These are phyloP conservation scores for Vicia faba DNA, from an alignment of 306 rosid species.

Conservation along the genomic window DNA sequence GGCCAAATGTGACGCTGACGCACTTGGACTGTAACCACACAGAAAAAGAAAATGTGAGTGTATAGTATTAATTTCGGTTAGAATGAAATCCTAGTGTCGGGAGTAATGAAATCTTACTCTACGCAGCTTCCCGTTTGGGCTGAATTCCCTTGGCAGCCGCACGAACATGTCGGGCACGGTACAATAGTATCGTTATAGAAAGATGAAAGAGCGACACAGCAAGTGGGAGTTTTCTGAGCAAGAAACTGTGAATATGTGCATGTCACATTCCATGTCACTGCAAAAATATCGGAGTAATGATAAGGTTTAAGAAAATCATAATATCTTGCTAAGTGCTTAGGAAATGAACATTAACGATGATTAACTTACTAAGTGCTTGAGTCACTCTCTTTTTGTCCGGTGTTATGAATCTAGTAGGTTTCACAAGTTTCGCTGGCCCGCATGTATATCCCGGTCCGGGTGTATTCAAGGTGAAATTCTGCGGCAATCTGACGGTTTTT, in stretches of 20 bases:
- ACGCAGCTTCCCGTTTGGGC: conserved; percentile 63
- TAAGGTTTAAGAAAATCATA: conserved; percentile 16
- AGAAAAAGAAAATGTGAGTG: conserved; percentile 21
- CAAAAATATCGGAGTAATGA: conserved; percentile 32
- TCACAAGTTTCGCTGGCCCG: conserved; percentile 58
- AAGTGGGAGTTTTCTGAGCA: conserved; percentile 73
- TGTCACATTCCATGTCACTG: conserved; percentile 95
- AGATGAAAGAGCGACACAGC: conserved; percentile 89
- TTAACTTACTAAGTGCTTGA: conserved; percentile 79
- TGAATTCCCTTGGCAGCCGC: conserved; percentile 70
- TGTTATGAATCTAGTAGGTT: conserved; percentile 53
- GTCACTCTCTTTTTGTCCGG: conserved; percentile 79
- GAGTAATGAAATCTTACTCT: conserved; percentile 52
- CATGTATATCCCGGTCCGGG: conserved; percentile 97
- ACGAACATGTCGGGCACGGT: conserved; percentile 72
- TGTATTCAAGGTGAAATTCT: conserved; percentile 69
- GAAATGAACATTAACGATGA: background rate
- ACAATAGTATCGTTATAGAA: conserved; percentile 82
- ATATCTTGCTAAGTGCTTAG: background rate
- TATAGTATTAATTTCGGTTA: background rate
- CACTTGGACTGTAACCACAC: conserved; percentile 50
- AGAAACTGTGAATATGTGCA: conserved; percentile 88
- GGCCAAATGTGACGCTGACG: conserved; percentile 64
- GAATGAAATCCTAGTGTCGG: conserved; percentile 15
- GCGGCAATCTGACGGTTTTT: conserved; percentile 63